Evolutionary conservation across 2,329 filamentous ascomycete species (phyloP), one percentile per base, ranked within the genome.

Genomic region (Aaosphaeria arxii): DNA sequence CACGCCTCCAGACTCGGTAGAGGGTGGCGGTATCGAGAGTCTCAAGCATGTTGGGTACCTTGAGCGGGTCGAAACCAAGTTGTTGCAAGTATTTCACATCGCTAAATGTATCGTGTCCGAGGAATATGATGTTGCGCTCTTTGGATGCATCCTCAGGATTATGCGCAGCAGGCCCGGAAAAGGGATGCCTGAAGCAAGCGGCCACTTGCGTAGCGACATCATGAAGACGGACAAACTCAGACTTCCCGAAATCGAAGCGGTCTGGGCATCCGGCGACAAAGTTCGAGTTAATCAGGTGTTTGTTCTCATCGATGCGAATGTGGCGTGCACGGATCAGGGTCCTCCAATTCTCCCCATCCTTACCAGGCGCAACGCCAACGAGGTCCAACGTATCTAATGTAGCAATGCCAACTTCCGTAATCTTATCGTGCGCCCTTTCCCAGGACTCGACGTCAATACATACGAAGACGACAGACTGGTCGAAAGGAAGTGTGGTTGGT

Each of bases 391-490:
- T 91, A 64, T 97, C 91, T 0, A 97, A 76, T 3, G 86, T 85
- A 1, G 89, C 86, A 38, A 99, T 76, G 1, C 94, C 94, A 36
- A 99, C 78, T 68, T 99, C 94, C 0, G 91, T 95, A 49, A 97
- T 79, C 9, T 81, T 74, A 32, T 77, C 74, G 9, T 83, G 80
- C 40, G 81, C 75, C 24, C 73, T 71, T 67, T 99, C 94, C 49
- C 85, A 89, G 1, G 86, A 84, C 69, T 99, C 94, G 31, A 94
- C 75, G 59, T 99, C 94, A 40, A 97, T 76, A 52, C 81, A 84
- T 49, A 96, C 76, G 57, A 96, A 87, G 6, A 95, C 77, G 1
- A 83, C 77, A n/a, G 77, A 74, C 7, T 69, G 60, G 30, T 84
- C 80, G 44, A 78, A 77, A 0, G 66, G 49, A 49, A 76, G 78